Evolutionary conservation across 352 stramenopile genomes (phyloP).

Genomic region (Pythium rishiriense): DNA sequence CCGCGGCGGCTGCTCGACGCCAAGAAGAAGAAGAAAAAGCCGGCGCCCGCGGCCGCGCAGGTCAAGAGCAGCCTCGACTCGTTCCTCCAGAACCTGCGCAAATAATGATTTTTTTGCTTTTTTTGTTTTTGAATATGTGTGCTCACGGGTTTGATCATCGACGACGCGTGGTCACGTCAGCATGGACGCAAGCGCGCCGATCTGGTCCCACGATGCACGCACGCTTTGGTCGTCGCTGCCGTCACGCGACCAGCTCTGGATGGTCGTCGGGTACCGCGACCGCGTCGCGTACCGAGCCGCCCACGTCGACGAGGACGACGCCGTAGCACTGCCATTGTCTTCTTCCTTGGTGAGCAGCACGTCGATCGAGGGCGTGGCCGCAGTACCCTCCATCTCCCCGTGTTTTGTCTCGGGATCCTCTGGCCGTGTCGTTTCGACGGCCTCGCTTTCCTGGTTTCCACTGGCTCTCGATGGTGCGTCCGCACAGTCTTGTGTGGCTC

Average conservation of each 20-base stretch:
- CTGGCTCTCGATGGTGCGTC: too few relatives aligned
- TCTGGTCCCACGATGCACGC: conserved; percentile 29
- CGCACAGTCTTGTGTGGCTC: too few relatives aligned
- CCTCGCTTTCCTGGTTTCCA: too few relatives aligned
- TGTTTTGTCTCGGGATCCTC: background rate
- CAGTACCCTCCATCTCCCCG: background rate
- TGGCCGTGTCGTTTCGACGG: too few relatives aligned
- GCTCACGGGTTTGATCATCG: too few relatives aligned
- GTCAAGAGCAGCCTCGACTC: conserved; percentile 72
- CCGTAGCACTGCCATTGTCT: background rate
- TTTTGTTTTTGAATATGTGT: conserved; percentile 16
- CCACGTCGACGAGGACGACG: background rate
- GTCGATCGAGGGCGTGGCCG: too few relatives aligned
- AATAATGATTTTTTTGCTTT: background rate
- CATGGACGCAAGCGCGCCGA: conserved; percentile 21
- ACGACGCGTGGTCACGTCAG: conserved; percentile 15
- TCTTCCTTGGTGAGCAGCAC: background rate
- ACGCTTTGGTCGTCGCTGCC: conserved; percentile 6
- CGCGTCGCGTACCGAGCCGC: conserved; percentile 3
- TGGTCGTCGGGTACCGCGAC: conserved; percentile 41
- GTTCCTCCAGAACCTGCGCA: conserved; percentile 54
- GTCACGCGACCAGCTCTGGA: conserved; percentile 36
- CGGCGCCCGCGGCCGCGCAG: conserved; percentile 42
- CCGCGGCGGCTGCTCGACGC: conserved; percentile 71
- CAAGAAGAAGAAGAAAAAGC: conserved; percentile 74